Conservation (phyloP, 2,329 filamentous ascomycete genomes). For the Aplosporella prunicola region DNA sequence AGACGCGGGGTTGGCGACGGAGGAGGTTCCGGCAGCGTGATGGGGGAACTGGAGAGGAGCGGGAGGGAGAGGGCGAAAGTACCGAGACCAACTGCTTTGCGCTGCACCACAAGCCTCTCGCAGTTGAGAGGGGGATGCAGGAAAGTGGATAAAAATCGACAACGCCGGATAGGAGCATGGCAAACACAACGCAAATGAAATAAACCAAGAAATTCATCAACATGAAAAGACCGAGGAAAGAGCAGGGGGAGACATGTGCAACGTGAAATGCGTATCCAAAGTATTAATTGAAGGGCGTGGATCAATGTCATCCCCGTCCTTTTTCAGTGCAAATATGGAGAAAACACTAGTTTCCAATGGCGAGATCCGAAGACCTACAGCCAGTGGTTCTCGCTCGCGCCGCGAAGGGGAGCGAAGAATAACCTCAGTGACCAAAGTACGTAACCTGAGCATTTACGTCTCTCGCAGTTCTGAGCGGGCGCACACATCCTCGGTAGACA, state of each 20-base stretch:
- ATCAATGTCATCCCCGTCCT: neutral
- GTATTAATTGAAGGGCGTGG: constrained; percentile 8
- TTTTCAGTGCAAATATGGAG: constrained; percentile 1
- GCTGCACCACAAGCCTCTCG: constrained; percentile 12
- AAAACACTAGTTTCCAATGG: constrained; percentile 29
- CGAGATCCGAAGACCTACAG: constrained; percentile 31
- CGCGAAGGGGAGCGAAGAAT: constrained; percentile 7
- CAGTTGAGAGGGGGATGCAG: constrained; percentile 13
- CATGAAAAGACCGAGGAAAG: constrained; percentile 24
- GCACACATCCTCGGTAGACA: constrained; percentile 25
- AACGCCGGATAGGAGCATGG: constrained; percentile 23
- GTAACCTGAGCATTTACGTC: constrained; percentile 36
- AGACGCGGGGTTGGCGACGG: constrained; percentile 17
- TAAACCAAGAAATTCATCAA: constrained; percentile 29
- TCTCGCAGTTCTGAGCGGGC: constrained; percentile 18
- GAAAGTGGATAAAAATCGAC: constrained; percentile 14
- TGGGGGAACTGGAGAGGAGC: constrained; percentile 30
- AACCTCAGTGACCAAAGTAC: constrained; percentile 30
- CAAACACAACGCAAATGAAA: constrained; percentile 23
- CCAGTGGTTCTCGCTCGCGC: constrained; percentile 26
- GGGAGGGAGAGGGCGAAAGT: constrained; percentile 32
- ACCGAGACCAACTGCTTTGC: constrained; percentile 11
- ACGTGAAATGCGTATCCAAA: constrained; percentile 13
- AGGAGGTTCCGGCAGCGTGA: constrained; percentile 23
- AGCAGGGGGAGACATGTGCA: constrained; percentile 7